phyloP scores from a whole-genome alignment of 1,284 basidiomycete genomes.

The Trametes pubescens region DNA sequence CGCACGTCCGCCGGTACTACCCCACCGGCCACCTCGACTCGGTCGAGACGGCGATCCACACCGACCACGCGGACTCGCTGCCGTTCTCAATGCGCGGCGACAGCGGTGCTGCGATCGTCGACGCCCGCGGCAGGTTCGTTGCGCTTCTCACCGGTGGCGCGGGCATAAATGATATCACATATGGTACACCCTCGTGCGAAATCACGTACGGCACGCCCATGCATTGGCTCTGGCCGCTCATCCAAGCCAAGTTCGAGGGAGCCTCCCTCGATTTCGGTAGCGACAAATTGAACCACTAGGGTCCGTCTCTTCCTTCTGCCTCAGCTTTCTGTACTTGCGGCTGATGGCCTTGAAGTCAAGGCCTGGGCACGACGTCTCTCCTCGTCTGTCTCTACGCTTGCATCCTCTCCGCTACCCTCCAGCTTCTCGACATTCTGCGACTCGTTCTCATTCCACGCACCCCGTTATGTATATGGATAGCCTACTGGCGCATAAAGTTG shows the following conservation, averaged over 20 bases:
- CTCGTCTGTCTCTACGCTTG: too few relatives aligned
- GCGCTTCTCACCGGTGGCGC: conserved; percentile 46
- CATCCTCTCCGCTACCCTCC: neutral
- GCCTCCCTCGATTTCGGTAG: conserved; percentile 41
- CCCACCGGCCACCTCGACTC: conserved; percentile 10
- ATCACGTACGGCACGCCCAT: conserved; percentile 46
- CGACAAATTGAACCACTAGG: conserved; percentile 13
- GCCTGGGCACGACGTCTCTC: too few relatives aligned
- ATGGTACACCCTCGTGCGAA: conserved; percentile 37
- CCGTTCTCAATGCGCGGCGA: conserved; percentile 45
- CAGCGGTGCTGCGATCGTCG: conserved; percentile 37
- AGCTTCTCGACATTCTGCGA: too few relatives aligned
- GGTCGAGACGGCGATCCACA: conserved; percentile 41
- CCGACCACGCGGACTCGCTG: conserved; percentile 40
- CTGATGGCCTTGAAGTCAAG: too few relatives aligned
- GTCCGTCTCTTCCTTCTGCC: conserved; percentile 9
- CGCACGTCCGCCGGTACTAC: conserved; percentile 7
- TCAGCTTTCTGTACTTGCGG: neutral
- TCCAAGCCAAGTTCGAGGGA: conserved; percentile 40
- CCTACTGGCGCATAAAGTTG: too few relatives aligned
- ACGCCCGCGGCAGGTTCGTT: conserved; percentile 39
- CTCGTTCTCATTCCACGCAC: too few relatives aligned
- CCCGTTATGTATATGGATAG: too few relatives aligned
- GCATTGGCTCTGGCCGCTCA: conserved; percentile 44
- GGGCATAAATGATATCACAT: neutral